Percentiles rank a stretch among this genome's conserved stretches.
These are phyloP conservation scores for Arthrinium phaeospermum DNA, from an alignment of 2,329 filamentous ascomycete species.

Conservation along the genomic window DNA sequence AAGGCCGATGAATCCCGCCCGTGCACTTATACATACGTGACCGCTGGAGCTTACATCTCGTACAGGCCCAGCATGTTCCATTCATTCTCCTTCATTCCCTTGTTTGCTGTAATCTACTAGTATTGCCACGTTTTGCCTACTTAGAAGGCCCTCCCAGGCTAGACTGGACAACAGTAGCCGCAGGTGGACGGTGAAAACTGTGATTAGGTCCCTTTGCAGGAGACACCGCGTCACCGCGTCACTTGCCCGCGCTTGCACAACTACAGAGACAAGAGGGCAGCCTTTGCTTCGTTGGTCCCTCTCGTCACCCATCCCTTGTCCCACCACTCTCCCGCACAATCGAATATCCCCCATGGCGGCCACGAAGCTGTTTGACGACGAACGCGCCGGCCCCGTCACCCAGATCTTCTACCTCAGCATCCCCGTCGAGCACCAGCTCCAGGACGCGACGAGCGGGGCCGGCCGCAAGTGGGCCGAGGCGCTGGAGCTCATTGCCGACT, in stretches of 20 bases:
- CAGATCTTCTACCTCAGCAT: conserved; percentile 18
- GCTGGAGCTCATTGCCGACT: not conserved
- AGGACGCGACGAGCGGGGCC: conserved; percentile 13
- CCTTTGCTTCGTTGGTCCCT: not conserved
- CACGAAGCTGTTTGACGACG: not conserved
- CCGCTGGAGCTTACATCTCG: not conserved
- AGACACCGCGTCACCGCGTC: not conserved
- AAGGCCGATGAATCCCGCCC: not conserved
- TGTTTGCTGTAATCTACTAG: not conserved
- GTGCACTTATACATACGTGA: not conserved
- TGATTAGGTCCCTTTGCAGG: not conserved
- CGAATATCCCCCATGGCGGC: not conserved
- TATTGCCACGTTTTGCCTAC: not conserved
- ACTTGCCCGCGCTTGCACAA: not conserved
- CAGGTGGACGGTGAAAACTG: not conserved
- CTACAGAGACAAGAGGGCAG: not conserved
- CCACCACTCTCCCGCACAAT: not conserved
- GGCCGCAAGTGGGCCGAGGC: conserved; percentile 9
- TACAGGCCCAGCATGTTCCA: not conserved
- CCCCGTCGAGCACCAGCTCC: conserved; percentile 19
- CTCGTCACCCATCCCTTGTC: not conserved
- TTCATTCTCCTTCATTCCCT: not conserved
- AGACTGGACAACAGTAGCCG: not conserved
- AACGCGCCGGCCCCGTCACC: conserved; percentile 12
- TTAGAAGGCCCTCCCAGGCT: not conserved